Base-by-base conservation (phyloP, 1,139 yeast species). In the Sugiyamaella novakii region DNA sequence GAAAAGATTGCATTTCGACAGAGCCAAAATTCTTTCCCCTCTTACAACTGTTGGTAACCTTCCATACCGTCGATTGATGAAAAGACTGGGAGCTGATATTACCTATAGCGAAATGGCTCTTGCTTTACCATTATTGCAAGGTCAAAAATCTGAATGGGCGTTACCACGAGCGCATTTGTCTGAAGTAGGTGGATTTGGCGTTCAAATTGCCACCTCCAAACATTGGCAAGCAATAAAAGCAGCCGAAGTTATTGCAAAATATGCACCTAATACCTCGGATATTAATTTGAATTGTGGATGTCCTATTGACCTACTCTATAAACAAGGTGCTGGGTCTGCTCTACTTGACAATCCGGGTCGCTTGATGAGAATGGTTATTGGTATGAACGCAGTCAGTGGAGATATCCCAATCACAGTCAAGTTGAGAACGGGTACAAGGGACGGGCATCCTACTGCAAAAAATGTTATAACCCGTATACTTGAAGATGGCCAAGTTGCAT, bases 81-180 rank as follows among this genome's bases (percentile, higher is more conserved):
- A 84, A 62, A 76, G 84, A 1, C 71, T 88, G 31, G 98, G 98
- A 21, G 96, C 96, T 4, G 98, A 92, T 62, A 79, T 91, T 12
- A 92, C 98, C 0, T 92, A 87, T 66, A 79, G 92, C 41, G 99
- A 92, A 70, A 94, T 92, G 98, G 98, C 98, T 0, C 76, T 92
- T 36, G 73, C 89, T 1, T 72, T 87, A 42, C 97, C 98, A 1
- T 72, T 92, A 49, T 73, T 92, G 36, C 95, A 87, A 65, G 98
- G 97, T 15, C 79, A 84, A 33, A 87, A 88, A 64, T 81, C 95
- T 1, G 99, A 92, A 69, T 92, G 99, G 99, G 99, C 99, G 0
- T 74, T 92, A 45, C 89, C 97, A 22, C 85, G 92, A 61, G 95
- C 96, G 2, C 98, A 92, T 64, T 66, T 72, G 19, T 71, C 81